Conservation (phyloP, 345 rosid species). For the Eucalyptus victrix region DNA sequence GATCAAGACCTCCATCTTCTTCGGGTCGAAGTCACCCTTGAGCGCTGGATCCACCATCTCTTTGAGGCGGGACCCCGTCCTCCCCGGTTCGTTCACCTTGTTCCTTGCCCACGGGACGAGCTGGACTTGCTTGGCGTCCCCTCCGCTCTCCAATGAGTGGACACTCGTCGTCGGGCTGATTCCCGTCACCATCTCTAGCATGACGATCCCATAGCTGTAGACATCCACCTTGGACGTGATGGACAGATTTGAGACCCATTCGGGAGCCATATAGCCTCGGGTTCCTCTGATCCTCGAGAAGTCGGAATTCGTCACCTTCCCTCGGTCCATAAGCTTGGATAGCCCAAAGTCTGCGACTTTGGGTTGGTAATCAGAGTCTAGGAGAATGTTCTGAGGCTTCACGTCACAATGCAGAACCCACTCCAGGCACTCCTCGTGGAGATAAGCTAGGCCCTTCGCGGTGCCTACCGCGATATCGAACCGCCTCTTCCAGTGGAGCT, state of each 20-base stretch:
- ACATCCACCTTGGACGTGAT: constrained; percentile 17
- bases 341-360: constrained; percentile 18
- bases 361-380: neutral
- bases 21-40: neutral
- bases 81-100: neutral
- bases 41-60: constrained; percentile 12
- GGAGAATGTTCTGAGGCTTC: constrained; percentile 13
- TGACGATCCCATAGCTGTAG: constrained; percentile 28
- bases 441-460: constrained; percentile 19
- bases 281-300: constrained; percentile 12
- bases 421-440: constrained; percentile 24
- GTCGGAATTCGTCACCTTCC: neutral
- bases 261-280: constrained; percentile 13
- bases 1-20: constrained; percentile 2
- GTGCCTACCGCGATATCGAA: constrained; percentile 10
- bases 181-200: constrained; percentile 25
- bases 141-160: neutral
- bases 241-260: constrained; percentile 6
- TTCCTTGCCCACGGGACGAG: constrained; percentile 12
- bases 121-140: neutral
- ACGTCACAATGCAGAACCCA: constrained; percentile 13
- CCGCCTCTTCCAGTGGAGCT: constrained; percentile 8
- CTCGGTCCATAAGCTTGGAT: constrained; percentile 6
- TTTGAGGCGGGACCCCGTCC: neutral
- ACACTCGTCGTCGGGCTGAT: neutral